Evolutionary conservation across 176 grass and related monocot species (phyloP).

Genomic region (Oryza australiensis): DNA sequence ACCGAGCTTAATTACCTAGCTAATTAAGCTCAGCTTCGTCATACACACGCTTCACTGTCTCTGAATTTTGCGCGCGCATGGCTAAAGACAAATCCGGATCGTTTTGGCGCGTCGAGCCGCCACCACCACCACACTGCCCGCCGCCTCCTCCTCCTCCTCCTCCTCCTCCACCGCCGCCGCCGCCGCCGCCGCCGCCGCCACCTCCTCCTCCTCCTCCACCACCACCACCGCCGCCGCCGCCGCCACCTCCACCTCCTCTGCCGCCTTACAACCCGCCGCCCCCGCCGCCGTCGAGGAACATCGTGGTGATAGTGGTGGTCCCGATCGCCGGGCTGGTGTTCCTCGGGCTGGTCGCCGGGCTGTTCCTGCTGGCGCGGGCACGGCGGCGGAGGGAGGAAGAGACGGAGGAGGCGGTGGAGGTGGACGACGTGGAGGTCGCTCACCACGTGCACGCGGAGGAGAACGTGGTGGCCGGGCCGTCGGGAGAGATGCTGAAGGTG

Average conservation of each 20-base stretch:
- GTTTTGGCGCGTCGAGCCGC: neutral
- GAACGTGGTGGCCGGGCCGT: conserved; percentile 24
- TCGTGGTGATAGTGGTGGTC: conserved; percentile 31
- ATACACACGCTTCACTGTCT: too few species aligned
- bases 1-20: too few species aligned
- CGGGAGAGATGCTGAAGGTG: conserved; percentile 32
- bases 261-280: neutral
- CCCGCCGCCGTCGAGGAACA: neutral
- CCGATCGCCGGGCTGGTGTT: conserved; percentile 38
- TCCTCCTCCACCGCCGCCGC: neutral
- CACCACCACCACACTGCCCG: too few species aligned
- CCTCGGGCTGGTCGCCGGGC: conserved; percentile 29
- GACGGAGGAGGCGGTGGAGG: neutral
- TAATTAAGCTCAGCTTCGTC: too few species aligned
- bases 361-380: conserved; percentile 9
- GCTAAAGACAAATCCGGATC: too few species aligned
- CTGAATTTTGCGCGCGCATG: too few species aligned
- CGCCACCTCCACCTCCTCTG: neutral
- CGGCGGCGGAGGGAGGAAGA: neutral
- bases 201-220: neutral
- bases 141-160: neutral
- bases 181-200: neutral
- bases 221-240: neutral
- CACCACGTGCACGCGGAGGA: conserved; percentile 34
- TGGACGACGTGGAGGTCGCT: neutral